These are phyloP conservation scores for Fagopyrum tataricum DNA, from an alignment of 148 eudicot species.

Conservation along the genomic window DNA sequence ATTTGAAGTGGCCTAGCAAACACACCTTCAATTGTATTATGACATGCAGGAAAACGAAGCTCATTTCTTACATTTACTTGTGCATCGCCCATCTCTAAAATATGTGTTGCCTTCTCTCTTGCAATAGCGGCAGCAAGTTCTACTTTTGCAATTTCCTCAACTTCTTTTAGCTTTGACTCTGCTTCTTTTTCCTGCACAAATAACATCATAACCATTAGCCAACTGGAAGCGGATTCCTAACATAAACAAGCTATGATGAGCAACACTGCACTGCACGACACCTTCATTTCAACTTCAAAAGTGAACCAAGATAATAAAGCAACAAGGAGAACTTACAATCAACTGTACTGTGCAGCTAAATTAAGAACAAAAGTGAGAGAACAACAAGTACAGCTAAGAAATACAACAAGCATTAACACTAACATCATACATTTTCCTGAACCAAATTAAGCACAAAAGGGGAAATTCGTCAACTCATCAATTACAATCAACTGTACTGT, in stretches of 20 bases:
- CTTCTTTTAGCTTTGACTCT: conserved; percentile 49
- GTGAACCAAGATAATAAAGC: too few relatives aligned
- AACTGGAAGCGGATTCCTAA: conserved; percentile 16
- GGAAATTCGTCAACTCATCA: background rate
- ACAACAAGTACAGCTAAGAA: conserved; percentile 53
- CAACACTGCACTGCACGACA: conserved; percentile 18
- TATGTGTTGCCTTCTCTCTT: conserved; percentile 82
- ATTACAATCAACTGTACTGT: background rate
- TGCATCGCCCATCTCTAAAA: conserved; percentile 91
- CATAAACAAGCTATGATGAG: conserved; percentile 4
- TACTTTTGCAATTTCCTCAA: conserved; percentile 69
- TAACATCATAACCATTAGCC: conserved; percentile 10
- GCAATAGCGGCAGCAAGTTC: conserved; percentile 86
- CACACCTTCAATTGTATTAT: background rate
- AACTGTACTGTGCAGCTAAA: too few relatives aligned
- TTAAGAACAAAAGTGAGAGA: too few relatives aligned
- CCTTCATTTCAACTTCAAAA: conserved; percentile 88
- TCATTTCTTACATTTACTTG: conserved; percentile 57
- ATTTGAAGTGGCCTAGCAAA: too few relatives aligned
- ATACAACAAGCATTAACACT: conserved; percentile 70
- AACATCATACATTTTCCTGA: conserved; percentile 61
- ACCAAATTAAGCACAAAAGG: conserved; percentile 14
- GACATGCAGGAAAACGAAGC: conserved; percentile 12
- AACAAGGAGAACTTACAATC: conserved; percentile 85
- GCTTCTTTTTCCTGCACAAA: conserved; percentile 60